Percentiles rank a stretch among this genome's conserved stretches.
Evolutionary conservation across 208 protist species (phyloP).

Genomic region (Acanthamoeba castellanii): DNA sequence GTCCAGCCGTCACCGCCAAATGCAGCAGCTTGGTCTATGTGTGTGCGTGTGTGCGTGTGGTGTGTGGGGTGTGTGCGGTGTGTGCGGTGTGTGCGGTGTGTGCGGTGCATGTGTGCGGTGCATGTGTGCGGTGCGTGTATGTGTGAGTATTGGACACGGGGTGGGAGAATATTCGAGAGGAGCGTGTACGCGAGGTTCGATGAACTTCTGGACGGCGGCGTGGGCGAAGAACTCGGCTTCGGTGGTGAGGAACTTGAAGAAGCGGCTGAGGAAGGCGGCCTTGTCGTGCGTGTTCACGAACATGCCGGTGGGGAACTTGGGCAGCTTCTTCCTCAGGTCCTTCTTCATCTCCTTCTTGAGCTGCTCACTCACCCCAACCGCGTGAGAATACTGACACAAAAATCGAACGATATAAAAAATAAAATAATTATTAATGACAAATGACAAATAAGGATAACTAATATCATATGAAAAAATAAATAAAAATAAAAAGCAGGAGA

Average conservation of each 20-base stretch:
- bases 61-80: too few species aligned
- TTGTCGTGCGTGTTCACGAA: slow-evolving; percentile 43
- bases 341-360: slow-evolving; percentile 41
- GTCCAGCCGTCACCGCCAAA: neutral
- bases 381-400: too few species aligned
- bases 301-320: slow-evolving; percentile 32
- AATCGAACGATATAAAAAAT: neutral
- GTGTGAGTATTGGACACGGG: neutral
- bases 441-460: neutral
- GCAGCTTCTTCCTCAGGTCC: slow-evolving; percentile 24
- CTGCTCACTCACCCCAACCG: too few species aligned
- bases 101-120: too few species aligned
- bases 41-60: neutral
- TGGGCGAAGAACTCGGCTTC: slow-evolving; percentile 16
- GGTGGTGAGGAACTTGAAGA: slow-evolving; percentile 44
- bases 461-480: neutral
- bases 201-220: slow-evolving; percentile 37
- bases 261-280: slow-evolving; percentile 25
- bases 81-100: too few species aligned
- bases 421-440: neutral
- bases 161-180: neutral
- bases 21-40: neutral
- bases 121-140: too few species aligned
- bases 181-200: neutral
- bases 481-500: neutral